These are phyloP conservation scores for Claviceps purpurea DNA, from an alignment of 2,329 filamentous ascomycete species.

Conservation along the genomic window DNA sequence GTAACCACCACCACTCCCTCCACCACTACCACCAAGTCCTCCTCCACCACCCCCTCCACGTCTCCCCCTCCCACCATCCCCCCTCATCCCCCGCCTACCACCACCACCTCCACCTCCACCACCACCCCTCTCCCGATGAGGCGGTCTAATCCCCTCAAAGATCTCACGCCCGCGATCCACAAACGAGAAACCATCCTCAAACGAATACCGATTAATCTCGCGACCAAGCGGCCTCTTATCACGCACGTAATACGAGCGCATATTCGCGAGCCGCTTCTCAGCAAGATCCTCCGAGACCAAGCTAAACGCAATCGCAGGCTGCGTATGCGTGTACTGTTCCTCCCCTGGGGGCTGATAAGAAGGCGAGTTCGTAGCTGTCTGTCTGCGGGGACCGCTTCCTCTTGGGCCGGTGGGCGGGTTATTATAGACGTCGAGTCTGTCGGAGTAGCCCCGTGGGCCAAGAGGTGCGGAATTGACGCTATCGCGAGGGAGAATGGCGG, in stretches of 20 bases:
- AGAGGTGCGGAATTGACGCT: conserved; percentile 23
- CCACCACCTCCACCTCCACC: conserved; percentile 13
- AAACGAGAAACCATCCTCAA: conserved; percentile 51
- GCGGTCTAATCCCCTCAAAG: conserved; percentile 49
- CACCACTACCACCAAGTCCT: conserved; percentile 13
- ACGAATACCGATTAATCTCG: conserved; percentile 56
- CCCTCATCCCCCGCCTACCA: conserved; percentile 6
- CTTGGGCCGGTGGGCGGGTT: conserved; percentile 3
- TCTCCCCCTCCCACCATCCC: conserved; percentile 12
- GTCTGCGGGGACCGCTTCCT: not conserved
- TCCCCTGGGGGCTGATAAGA: not conserved
- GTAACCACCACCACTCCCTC: conserved; percentile 15
- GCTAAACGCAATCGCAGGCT: conserved; percentile 30
- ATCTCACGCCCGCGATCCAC: conserved; percentile 63
- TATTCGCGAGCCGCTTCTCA: conserved; percentile 47
- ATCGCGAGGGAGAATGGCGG: conserved; percentile 9
- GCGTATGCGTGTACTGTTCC: conserved; percentile 22
- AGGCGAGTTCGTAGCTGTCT: conserved; percentile 6
- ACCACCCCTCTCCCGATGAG: conserved; percentile 34
- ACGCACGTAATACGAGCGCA: conserved; percentile 33
- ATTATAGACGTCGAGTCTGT: conserved; percentile 1
- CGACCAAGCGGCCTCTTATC: conserved; percentile 30
- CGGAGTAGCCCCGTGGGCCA: conserved; percentile 20
- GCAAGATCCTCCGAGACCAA: conserved; percentile 54
- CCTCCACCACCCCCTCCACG: conserved; percentile 14